These are phyloP conservation scores for Brassica nigra DNA, from an alignment of 345 rosid species.

Conservation along the genomic window DNA sequence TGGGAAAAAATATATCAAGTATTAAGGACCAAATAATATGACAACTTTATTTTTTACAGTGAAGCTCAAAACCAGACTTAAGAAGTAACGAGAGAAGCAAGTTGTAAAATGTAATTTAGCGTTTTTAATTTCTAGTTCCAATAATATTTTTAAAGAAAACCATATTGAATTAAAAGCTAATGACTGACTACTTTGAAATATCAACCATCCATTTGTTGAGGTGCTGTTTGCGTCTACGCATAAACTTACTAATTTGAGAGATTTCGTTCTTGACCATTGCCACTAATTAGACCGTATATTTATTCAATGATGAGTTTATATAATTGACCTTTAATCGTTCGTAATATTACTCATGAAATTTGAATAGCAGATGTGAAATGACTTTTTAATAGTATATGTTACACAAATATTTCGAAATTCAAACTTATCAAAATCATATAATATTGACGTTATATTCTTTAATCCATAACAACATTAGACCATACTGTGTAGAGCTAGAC, in stretches of 20 bases:
- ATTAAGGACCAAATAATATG: neutral
- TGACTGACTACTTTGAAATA: neutral
- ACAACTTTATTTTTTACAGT: neutral
- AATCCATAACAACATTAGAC: neutral
- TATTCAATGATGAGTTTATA: neutral
- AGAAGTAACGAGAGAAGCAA: neutral
- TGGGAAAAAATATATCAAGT: neutral
- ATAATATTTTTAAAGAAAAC: neutral
- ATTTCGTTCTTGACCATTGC: neutral
- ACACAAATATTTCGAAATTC: neutral
- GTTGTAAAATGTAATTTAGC: neutral
- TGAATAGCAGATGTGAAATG: neutral
- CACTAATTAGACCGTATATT: neutral
- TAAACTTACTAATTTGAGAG: neutral
- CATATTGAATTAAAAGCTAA: neutral
- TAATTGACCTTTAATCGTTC: neutral
- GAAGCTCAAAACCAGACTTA: neutral
- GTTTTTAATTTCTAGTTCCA: neutral
- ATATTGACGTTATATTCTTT: neutral
- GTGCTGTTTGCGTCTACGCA: neutral
- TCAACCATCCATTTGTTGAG: neutral
- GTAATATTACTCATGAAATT: neutral
- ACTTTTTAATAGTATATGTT: neutral
- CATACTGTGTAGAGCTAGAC: neutral
- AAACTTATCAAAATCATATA: neutral